phyloP scores from a whole-genome alignment of 1,139 yeast species.

The Pichia sp. region DNA sequence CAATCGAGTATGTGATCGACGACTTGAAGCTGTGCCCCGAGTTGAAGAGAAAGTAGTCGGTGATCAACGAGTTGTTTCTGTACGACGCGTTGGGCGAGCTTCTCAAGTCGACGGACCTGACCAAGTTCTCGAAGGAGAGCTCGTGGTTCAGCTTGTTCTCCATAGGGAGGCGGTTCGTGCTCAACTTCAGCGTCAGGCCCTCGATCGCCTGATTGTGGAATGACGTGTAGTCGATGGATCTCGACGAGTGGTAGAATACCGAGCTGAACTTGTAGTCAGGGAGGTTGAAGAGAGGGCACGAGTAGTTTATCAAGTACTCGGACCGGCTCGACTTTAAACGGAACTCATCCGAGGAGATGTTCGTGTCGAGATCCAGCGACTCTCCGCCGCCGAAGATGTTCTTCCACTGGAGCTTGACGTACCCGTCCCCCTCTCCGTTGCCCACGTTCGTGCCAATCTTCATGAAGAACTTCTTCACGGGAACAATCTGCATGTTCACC shows the following conservation, averaged over 20 bases:
- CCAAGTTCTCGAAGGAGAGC: conserved; percentile 56
- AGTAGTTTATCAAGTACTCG: conserved; percentile 60
- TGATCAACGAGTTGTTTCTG: conserved; percentile 29
- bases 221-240: conserved; percentile 65
- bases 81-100: conserved; percentile 21
- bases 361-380: conserved; percentile 67
- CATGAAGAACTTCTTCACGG: conserved; percentile 65
- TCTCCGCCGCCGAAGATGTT: conserved; percentile 92
- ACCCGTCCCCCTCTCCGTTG: conserved; percentile 93
- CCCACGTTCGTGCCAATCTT: conserved; percentile 94
- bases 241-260: conserved; percentile 51
- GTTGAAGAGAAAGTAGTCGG: conserved; percentile 34
- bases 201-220: conserved; percentile 54
- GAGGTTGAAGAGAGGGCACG: conserved; percentile 56
- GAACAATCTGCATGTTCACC: conserved; percentile 55
- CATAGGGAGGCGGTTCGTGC: conserved; percentile 33
- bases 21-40: conserved; percentile 64
- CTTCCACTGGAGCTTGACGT: conserved; percentile 67
- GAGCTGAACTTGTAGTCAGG: conserved; percentile 53
- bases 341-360: conserved; percentile 38
- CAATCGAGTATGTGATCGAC: conserved; percentile 47
- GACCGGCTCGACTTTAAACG: conserved; percentile 77
- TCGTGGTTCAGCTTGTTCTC: conserved; percentile 42
- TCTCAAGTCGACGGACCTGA: conserved; percentile 50
- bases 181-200: conserved; percentile 55